Evolutionary conservation across 495 filamentous ascomycete species (phyloP).

Genomic region (Annulohypoxylon moriforme): DNA sequence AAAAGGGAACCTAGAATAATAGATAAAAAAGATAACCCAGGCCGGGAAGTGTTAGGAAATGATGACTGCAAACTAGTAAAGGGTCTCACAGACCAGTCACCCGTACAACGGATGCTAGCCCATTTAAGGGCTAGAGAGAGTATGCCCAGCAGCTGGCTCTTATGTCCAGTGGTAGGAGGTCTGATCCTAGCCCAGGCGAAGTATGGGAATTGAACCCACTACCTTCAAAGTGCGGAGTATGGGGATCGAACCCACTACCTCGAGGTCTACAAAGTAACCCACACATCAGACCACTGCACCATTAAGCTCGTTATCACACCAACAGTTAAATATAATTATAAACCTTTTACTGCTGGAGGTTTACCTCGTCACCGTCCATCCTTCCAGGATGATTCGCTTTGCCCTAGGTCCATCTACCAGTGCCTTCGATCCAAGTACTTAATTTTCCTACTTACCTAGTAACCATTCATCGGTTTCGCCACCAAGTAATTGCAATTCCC

Average conservation of each 20-base stretch:
- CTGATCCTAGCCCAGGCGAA: background rate
- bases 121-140: no score
- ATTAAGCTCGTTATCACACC: background rate
- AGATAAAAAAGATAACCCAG: background rate
- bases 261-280: background rate
- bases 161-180: background rate
- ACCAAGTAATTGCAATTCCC: background rate
- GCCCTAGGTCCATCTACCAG: background rate
- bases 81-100: no score
- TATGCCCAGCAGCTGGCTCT: background rate
- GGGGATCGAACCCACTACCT: constrained; percentile 3
- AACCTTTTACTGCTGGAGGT: background rate
- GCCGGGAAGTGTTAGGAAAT: background rate
- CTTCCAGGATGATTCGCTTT: background rate
- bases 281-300: constrained; percentile 7
- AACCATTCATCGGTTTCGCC: no score
- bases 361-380: background rate
- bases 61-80: background rate
- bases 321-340: background rate
- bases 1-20: no score
- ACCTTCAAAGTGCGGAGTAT: background rate
- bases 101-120: no score
- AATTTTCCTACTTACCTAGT: background rate
- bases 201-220: background rate
- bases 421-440: background rate